Percentiles rank a stretch among this genome's conserved stretches.
Evolutionary conservation across 1,284 basidiomycete genomes (phyloP).

Genomic region (Pterulicium gracile): DNA sequence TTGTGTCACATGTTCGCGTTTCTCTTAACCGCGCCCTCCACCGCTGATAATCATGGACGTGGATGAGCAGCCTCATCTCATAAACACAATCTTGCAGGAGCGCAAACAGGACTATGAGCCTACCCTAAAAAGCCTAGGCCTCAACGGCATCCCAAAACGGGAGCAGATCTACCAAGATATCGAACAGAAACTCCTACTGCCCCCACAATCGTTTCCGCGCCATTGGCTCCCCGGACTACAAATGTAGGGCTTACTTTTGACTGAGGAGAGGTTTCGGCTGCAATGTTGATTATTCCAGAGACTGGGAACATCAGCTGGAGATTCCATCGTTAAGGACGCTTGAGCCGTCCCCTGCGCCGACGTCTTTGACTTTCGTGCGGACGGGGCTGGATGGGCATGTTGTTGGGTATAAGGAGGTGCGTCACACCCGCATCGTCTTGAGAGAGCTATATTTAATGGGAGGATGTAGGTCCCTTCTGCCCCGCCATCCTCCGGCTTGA

Average conservation of each 20-base stretch:
- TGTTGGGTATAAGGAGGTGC: constrained; percentile 47
- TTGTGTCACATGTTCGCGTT: no score
- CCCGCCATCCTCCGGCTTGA: constrained; percentile 40
- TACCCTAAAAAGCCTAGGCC: constrained; percentile 41
- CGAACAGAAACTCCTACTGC: constrained; percentile 58
- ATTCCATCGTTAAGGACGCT: constrained; percentile 54
- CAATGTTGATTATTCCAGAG: constrained; percentile 31
- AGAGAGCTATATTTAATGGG: neutral
- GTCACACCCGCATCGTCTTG: neutral
- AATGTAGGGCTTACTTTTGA: constrained; percentile 38
- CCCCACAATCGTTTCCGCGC: constrained; percentile 46
- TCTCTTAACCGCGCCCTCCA: no score
- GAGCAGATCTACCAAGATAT: constrained; percentile 54
- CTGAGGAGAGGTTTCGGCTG: constrained; percentile 8
- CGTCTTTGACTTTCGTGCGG: constrained; percentile 66
- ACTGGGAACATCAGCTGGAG: constrained; percentile 55
- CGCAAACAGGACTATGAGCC: constrained; percentile 25
- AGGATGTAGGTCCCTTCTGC: constrained; percentile 9
- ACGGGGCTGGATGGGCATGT: constrained; percentile 73
- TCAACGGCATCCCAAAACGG: constrained; percentile 43
- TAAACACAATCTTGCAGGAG: constrained; percentile 39
- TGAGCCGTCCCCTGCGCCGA: constrained; percentile 66
- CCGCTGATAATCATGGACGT: constrained; percentile 11
- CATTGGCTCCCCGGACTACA: constrained; percentile 71
- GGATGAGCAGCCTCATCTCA: constrained; percentile 21